phyloP scores from a whole-genome alignment of 768 basidiomycete species.

The Cubamyces lactineus region DNA sequence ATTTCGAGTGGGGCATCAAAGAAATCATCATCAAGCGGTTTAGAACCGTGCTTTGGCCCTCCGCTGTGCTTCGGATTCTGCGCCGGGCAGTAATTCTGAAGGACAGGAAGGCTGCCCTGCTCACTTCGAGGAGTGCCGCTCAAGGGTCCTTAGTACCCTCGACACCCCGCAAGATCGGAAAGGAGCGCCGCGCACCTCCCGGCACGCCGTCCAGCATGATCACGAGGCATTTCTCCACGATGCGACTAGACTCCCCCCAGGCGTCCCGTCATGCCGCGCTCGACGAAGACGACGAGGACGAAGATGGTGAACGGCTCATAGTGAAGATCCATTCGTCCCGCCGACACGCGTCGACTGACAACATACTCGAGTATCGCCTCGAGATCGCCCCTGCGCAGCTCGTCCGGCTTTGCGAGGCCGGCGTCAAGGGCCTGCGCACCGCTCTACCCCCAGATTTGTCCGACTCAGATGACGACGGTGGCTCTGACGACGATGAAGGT shows the following conservation, averaged over 20 bases:
- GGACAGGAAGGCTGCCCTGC: conserved; percentile 37
- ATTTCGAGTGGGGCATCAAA: conserved; percentile 91
- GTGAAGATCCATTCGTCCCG: conserved; percentile 68
- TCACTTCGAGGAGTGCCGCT: background rate
- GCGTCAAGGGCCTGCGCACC: conserved; percentile 64
- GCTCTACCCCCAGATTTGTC: conserved; percentile 31
- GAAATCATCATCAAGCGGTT: conserved; percentile 85
- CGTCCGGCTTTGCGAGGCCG: conserved; percentile 64
- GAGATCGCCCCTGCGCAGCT: conserved; percentile 72
- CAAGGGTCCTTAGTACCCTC: conserved; percentile 25
- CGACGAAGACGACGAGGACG: conserved; percentile 36
- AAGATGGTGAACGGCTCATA: conserved; percentile 50
- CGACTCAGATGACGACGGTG: conserved; percentile 42
- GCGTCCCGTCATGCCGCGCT: background rate
- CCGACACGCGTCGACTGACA: conserved; percentile 70
- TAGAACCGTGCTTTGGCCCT: conserved; percentile 80
- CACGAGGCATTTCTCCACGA: conserved; percentile 54
- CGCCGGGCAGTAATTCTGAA: conserved; percentile 61
- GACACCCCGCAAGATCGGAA: conserved; percentile 46
- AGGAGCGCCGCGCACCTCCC: conserved; percentile 24
- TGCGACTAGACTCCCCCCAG: conserved; percentile 38
- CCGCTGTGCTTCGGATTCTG: conserved; percentile 69
- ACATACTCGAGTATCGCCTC: conserved; percentile 76
- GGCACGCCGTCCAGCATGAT: conserved; percentile 56
- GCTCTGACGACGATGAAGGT: conserved; percentile 55